phyloP scores from a whole-genome alignment of 768 basidiomycete species.

The Leucogyrophana mollusca region DNA sequence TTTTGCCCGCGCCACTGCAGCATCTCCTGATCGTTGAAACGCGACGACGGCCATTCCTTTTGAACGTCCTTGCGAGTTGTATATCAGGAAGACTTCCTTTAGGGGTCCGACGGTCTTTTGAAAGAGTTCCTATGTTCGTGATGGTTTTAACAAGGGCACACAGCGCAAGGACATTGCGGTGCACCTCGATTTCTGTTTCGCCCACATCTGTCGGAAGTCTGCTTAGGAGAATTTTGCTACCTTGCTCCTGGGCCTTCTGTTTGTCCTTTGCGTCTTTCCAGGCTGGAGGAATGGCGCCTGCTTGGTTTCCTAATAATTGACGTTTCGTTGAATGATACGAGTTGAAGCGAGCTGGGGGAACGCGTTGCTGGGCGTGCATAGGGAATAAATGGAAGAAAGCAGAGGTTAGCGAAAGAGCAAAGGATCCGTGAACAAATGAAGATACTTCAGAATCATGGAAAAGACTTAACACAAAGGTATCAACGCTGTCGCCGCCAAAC shows the following conservation, averaged over 20 bases:
- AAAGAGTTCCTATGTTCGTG: constrained; percentile 62
- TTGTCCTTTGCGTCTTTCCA: constrained; percentile 50
- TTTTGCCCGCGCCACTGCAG: constrained; percentile 58
- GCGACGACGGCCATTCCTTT: constrained; percentile 79
- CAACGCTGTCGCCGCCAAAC: no score
- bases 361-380: constrained; percentile 10
- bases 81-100: constrained; percentile 67
- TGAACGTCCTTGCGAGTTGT: constrained; percentile 72
- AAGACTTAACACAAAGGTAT: no score
- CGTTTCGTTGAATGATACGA: constrained; percentile 55
- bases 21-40: constrained; percentile 65
- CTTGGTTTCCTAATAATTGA: constrained; percentile 55
- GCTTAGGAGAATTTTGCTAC: constrained; percentile 70
- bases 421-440: no score
- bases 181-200: constrained; percentile 67
- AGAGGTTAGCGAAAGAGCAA: constrained; percentile 1
- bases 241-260: constrained; percentile 29
- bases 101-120: constrained; percentile 74
- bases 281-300: constrained; percentile 57
- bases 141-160: not conserved
- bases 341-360: constrained; percentile 35
- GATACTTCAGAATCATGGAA: no score
- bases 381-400: not conserved
- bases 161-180: constrained; percentile 9
- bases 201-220: constrained; percentile 66